phyloP scores from a whole-genome alignment of 768 basidiomycete species.

The Mycena albidolilacea region DNA sequence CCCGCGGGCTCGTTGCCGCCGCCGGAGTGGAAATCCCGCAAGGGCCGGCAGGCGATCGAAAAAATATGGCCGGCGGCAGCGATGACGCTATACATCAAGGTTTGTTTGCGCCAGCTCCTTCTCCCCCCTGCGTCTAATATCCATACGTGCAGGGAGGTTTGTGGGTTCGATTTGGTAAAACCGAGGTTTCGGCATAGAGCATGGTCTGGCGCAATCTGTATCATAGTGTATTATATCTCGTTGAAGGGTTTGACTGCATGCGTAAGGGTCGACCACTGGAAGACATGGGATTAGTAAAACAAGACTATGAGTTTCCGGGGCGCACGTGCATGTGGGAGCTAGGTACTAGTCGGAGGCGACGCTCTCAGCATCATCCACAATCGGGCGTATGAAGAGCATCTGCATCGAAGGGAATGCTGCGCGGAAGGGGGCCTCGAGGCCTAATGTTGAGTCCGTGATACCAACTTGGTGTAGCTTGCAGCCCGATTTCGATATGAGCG shows the following conservation, averaged over 20 bases:
- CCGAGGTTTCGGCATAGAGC: conserved; percentile 20
- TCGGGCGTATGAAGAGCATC: background rate
- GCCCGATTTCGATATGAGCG: background rate
- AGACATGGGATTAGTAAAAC: too few relatives aligned
- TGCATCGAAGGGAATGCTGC: background rate
- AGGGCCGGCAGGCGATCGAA: conserved; percentile 69
- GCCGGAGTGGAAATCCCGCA: conserved; percentile 64
- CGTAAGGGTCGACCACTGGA: too few relatives aligned
- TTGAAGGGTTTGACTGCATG: too few relatives aligned
- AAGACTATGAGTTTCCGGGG: too few relatives aligned
- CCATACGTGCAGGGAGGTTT: conserved; percentile 61
- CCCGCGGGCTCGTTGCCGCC: conserved; percentile 76
- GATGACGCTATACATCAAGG: conserved; percentile 78
- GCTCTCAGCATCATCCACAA: too few relatives aligned
- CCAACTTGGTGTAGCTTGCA: background rate
- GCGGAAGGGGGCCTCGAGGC: background rate
- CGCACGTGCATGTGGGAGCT: too few relatives aligned
- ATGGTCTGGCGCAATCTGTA: conserved; percentile 12
- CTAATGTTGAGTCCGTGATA: background rate
- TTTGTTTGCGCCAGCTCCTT: conserved; percentile 46
- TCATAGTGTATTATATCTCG: conserved; percentile 22
- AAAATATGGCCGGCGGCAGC: conserved; percentile 74
- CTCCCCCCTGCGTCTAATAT: conserved; percentile 23
- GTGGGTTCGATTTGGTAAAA: conserved; percentile 66
- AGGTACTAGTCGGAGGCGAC: too few relatives aligned